Base-by-base conservation (phyloP, 2,329 filamentous ascomycete genomes). In the Trichoderma koningiopsis region DNA sequence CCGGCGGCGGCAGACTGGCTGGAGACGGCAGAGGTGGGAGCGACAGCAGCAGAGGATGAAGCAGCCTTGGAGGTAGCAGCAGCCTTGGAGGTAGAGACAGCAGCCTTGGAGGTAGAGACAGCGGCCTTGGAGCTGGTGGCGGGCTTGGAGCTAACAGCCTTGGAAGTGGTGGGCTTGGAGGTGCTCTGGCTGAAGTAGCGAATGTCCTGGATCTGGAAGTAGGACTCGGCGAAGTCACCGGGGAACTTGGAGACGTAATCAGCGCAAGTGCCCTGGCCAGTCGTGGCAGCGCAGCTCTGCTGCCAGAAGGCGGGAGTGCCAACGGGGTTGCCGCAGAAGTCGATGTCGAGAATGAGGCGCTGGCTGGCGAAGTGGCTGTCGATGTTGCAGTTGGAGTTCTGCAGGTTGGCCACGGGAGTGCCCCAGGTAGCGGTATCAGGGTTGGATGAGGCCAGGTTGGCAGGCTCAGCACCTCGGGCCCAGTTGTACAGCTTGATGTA, bases 311-410 rank as follows among this genome's bases (percentile, higher is more conserved):
- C 68, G 4, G 70, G 49, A 52, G 74, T 73, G 62, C 77, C 89
- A 1, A 90, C 90, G 82, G 89, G 91, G 74, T 89, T 86, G 22
- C 92, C 92, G 77, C 92, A 95, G 77, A 94, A 91, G 35, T 89
- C 78, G 56, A 92, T 92, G 81, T 93, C 88, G 73, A 94, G 86
- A 67, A 93, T 88, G 70, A 97, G 87, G 74, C 89, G 87, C 82
- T 94, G 87, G 75, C 89, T 82, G 71, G 81, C 81, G 78, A 96
- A 91, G 74, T 87, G 84, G 2, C 77, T 77, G 71, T 87, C 81
- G 72, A 93, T 88, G 72, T 93, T 82, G 79, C 93, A 96, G 49
- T 74, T 75, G 68, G 73, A 72, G 61, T 81, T 83, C 19, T 88
- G 87, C 1, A 93, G 90, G 24, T 83, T 81, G 14, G 90, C 88